These are phyloP conservation scores for Beauveria scarabaeidicola DNA, from an alignment of 2,329 filamentous ascomycete species.

Conservation along the genomic window DNA sequence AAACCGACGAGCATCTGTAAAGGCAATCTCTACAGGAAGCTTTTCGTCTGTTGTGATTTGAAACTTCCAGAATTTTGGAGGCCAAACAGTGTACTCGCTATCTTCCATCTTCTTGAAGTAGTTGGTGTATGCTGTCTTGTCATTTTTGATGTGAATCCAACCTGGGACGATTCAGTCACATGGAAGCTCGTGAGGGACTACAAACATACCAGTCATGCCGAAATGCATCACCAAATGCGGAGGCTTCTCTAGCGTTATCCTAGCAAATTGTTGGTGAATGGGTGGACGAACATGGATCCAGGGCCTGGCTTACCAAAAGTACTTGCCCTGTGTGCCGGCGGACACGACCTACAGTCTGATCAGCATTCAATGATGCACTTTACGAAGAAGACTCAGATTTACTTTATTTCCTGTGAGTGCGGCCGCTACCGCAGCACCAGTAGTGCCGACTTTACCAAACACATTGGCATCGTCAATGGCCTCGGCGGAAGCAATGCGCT, in stretches of 20 bases:
- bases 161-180: slow-evolving; percentile 30
- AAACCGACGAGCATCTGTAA: slow-evolving; percentile 74
- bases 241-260: slow-evolving; percentile 54
- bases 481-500: slow-evolving; percentile 60
- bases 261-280: slow-evolving; percentile 12
- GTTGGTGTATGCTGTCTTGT: slow-evolving; percentile 68
- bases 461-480: slow-evolving; percentile 75
- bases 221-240: slow-evolving; percentile 89
- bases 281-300: background rate
- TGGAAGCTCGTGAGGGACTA: background rate
- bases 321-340: slow-evolving; percentile 87
- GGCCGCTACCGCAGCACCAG: slow-evolving; percentile 62
- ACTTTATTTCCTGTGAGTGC: slow-evolving; percentile 66
- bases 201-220: slow-evolving; percentile 53
- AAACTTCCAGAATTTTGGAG: slow-evolving; percentile 87
- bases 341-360: slow-evolving; percentile 36
- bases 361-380: background rate
- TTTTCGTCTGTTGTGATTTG: slow-evolving; percentile 55
- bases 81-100: slow-evolving; percentile 60
- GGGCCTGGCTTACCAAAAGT: slow-evolving; percentile 63
- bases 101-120: slow-evolving; percentile 68
- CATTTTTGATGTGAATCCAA: slow-evolving; percentile 81
- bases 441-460: slow-evolving; percentile 85
- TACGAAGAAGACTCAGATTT: background rate
- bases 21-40: slow-evolving; percentile 56